Conservation (phyloP, 2,329 filamentous ascomycete species). For the Coniosporium tulheliwenetii region DNA sequence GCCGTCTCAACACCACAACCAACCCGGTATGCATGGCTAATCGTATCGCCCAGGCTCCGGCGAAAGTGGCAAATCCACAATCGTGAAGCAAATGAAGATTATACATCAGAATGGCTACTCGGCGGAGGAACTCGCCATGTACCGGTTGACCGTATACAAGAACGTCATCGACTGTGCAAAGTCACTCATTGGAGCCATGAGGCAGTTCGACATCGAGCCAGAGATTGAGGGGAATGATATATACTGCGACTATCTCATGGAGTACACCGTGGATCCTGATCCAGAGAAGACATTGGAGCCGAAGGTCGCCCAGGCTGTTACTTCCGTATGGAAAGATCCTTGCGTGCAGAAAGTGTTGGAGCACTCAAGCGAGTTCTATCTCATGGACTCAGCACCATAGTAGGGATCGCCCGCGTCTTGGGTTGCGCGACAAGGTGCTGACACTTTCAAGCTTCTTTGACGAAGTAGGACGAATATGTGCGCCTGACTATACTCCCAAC, state of each 20-base stretch:
- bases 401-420: conserved; percentile 30
- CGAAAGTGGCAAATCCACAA: conserved; percentile 97
- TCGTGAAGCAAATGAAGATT: conserved; percentile 99
- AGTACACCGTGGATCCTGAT: conserved; percentile 82
- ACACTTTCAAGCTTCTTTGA: conserved; percentile 68
- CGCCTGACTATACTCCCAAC: conserved; percentile 72
- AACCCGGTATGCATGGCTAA: not conserved
- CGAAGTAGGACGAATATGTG: conserved; percentile 72
- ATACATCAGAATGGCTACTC: conserved; percentile 98
- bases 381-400: conserved; percentile 99
- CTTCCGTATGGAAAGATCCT: conserved; percentile 80
- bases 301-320: conserved; percentile 68
- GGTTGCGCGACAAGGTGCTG: conserved; percentile 2
- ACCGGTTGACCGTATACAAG: conserved; percentile 94
- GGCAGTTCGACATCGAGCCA: conserved; percentile 76
- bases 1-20: conserved; percentile 13
- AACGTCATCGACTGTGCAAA: conserved; percentile 96
- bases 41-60: conserved; percentile 59
- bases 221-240: conserved; percentile 55
- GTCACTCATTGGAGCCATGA: conserved; percentile 79
- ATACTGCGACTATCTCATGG: conserved; percentile 63
- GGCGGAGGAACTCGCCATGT: conserved; percentile 81
- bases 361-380: conserved; percentile 92
- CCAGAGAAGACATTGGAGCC: conserved; percentile 72
- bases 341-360: conserved; percentile 73